phyloP scores from a whole-genome alignment of 306 rosid species.

The Trifolium fragiferum region DNA sequence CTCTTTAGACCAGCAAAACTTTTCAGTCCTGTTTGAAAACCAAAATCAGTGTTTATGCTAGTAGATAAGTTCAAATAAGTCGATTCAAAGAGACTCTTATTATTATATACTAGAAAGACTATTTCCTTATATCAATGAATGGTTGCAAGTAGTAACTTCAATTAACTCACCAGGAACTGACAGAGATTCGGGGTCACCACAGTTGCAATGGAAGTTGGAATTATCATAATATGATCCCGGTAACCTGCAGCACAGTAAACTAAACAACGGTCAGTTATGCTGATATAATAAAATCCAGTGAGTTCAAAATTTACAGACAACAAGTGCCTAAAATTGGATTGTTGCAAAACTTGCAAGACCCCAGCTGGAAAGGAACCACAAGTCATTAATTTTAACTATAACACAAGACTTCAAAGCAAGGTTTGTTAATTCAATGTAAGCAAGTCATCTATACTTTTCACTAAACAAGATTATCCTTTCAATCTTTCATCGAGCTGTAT shows the following conservation, averaged over 20 bases:
- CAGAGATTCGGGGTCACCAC: conserved; percentile 74
- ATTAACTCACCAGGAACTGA: conserved; percentile 67
- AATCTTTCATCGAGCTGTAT: too few relatives aligned
- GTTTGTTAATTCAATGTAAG: conserved; percentile 8
- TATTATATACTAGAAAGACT: conserved; percentile 3
- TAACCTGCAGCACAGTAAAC: conserved; percentile 56
- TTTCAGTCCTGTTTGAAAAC: conserved; percentile 60
- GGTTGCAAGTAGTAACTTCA: conserved; percentile 26
- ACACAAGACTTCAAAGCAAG: conserved; percentile 10
- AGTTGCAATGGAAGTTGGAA: conserved; percentile 56
- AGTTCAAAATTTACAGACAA: conserved; percentile 23
- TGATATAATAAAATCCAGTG: conserved; percentile 23
- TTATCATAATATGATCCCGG: conserved; percentile 62
- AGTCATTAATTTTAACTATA: neutral
- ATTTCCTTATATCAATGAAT: conserved; percentile 9
- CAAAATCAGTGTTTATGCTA: conserved; percentile 29
- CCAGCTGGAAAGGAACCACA: conserved; percentile 34
- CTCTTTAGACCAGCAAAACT: conserved; percentile 73
- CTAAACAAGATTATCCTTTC: neutral
- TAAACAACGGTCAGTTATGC: conserved; percentile 26
- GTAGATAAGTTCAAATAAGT: neutral
- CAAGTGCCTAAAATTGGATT: conserved; percentile 16
- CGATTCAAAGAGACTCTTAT: neutral
- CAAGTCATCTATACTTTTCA: neutral
- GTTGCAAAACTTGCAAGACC: conserved; percentile 25